phyloP scores from a whole-genome alignment of 306 rosid species.

The Betula pendula region DNA sequence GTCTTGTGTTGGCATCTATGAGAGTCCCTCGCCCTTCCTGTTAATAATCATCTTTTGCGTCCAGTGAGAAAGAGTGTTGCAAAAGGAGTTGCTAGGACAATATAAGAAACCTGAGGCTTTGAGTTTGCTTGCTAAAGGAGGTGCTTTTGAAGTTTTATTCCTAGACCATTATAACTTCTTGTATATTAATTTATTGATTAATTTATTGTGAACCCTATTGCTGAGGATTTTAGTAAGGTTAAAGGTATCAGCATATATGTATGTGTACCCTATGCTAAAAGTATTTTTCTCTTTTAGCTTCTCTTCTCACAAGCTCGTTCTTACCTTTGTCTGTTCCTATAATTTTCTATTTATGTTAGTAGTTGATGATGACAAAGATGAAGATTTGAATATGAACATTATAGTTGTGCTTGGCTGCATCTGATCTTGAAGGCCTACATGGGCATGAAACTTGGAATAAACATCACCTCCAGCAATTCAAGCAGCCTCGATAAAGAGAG shows the following conservation, averaged over 20 bases:
- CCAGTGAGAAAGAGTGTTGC: conserved; percentile 37
- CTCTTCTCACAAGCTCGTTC: background rate
- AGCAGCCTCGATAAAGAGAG: too few relatives aligned
- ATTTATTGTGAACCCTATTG: conserved; percentile 28
- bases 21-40: conserved; percentile 12
- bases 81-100: conserved; percentile 42
- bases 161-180: conserved; percentile 30
- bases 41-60: conserved; percentile 33
- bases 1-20: conserved; percentile 7
- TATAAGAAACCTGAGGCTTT: conserved; percentile 32
- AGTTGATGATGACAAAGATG: background rate
- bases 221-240: conserved; percentile 11
- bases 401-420: background rate
- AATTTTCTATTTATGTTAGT: background rate
- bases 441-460: too few relatives aligned
- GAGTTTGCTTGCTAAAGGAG: conserved; percentile 34
- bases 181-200: too few relatives aligned
- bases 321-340: background rate
- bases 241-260: conserved; percentile 4
- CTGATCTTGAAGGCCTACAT: too few relatives aligned
- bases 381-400: background rate
- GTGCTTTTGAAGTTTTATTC: conserved; percentile 44
- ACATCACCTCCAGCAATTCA: too few relatives aligned
- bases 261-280: background rate
- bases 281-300: background rate